phyloP scores from a whole-genome alignment of 805 yeast genomes.

The Maudiozyma bulderi region DNA sequence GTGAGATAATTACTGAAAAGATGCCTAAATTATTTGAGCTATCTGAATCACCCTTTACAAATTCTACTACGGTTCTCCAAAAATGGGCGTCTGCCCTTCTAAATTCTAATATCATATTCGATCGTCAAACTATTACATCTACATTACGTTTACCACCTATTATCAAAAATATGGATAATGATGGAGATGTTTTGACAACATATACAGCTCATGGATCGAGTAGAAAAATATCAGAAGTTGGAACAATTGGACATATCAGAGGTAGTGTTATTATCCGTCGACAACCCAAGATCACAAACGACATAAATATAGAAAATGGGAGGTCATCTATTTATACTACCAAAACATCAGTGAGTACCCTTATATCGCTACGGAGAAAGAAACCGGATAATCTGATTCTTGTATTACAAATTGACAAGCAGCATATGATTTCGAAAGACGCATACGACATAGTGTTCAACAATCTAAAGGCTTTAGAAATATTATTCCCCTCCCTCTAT shows the following conservation, averaged over 20 bases:
- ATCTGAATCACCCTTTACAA: slow-evolving; percentile 20
- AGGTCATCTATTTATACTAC: neutral
- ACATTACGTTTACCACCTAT: slow-evolving; percentile 22
- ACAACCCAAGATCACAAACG: slow-evolving; percentile 9
- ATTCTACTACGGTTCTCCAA: slow-evolving; percentile 27
- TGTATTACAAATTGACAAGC: slow-evolving; percentile 22
- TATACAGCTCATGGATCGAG: slow-evolving; percentile 14
- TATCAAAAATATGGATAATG: slow-evolving; percentile 3
- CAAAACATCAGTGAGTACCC: slow-evolving; percentile 20
- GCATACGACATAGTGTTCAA: slow-evolving; percentile 11
- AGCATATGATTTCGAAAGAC: slow-evolving; percentile 7
- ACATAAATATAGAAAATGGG: neutral
- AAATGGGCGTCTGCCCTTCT: slow-evolving; percentile 36
- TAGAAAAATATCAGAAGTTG: slow-evolving; percentile 12
- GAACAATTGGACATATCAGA: slow-evolving; percentile 10
- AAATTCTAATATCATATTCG: slow-evolving; percentile 26
- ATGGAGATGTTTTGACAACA: slow-evolving; percentile 7
- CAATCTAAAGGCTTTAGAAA: slow-evolving; percentile 16
- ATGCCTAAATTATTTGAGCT: slow-evolving; percentile 8
- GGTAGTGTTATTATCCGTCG: slow-evolving; percentile 19
- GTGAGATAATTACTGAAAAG: slow-evolving; percentile 1
- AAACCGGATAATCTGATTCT: slow-evolving; percentile 20
- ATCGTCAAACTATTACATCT: slow-evolving; percentile 25
- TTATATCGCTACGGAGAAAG: slow-evolving; percentile 21
- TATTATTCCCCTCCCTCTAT: slow-evolving; percentile 11